phyloP scores from a whole-genome alignment of 1,284 basidiomycete species.

The Ceratobasidium sp. region DNA sequence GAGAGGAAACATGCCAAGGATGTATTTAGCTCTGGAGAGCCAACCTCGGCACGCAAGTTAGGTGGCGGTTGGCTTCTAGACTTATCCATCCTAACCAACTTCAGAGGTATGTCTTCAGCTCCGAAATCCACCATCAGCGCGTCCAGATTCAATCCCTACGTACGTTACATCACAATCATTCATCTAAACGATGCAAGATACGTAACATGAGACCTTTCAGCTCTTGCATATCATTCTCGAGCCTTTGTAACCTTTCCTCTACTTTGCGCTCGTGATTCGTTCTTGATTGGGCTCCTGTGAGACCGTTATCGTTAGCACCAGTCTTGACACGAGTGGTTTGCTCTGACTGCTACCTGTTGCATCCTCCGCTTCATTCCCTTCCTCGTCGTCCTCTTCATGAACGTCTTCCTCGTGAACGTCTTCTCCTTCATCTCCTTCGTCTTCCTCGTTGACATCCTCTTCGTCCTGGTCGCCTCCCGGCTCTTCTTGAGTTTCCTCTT shows the following conservation, averaged over 20 bases:
- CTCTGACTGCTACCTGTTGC: not conserved
- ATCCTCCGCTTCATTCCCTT: constrained; percentile 9
- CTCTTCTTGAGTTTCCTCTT: not conserved
- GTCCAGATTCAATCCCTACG: no score
- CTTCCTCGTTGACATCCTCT: not conserved
- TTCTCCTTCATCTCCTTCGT: not conserved
- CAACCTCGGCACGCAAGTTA: no score
- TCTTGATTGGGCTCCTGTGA: not conserved
- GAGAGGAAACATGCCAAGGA: no score
- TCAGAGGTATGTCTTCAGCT: no score
- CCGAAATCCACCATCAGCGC: no score
- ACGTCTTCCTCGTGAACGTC: no score
- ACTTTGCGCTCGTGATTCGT: not conserved
- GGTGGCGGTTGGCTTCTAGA: no score
- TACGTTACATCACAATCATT: not conserved
- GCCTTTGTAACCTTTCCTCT: not conserved
- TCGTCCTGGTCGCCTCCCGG: not conserved
- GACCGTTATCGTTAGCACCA: not conserved
- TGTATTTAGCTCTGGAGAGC: no score
- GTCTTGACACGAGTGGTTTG: not conserved
- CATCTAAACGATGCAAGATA: not conserved
- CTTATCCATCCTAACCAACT: no score
- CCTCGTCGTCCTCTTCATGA: no score
- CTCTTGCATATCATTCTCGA: constrained; percentile 16
- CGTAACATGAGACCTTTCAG: constrained; percentile 14